Percentiles rank a stretch among this genome's conserved stretches.
Evolutionary conservation across 2,329 filamentous ascomycete species (phyloP).

Genomic region (Curvularia verruculosa): DNA sequence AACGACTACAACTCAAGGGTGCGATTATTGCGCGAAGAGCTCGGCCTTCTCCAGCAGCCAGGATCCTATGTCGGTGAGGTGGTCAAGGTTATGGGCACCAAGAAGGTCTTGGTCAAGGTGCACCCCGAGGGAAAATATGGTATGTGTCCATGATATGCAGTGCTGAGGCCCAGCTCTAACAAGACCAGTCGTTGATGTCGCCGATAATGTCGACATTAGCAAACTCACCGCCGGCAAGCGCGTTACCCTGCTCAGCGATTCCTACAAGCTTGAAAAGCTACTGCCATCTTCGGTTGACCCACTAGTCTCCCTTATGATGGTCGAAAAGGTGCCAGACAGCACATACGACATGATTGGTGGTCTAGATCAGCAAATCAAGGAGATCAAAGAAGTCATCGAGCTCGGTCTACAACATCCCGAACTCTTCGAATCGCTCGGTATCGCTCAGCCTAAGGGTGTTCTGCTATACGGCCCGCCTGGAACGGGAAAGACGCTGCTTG

Average conservation of each 20-base stretch:
- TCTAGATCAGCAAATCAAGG: constrained; percentile 98
- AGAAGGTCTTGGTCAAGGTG: constrained; percentile 98
- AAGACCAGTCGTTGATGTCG: constrained; percentile 83
- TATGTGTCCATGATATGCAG: constrained; percentile 55
- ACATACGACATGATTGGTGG: constrained; percentile 99
- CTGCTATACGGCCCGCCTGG: constrained; percentile 95
- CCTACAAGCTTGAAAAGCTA: constrained; percentile 98
- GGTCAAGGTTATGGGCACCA: constrained; percentile 99
- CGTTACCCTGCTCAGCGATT: constrained; percentile 93
- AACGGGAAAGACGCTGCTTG: constrained; percentile 94
- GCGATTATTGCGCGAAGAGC: constrained; percentile 89
- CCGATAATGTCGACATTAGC: constrained; percentile 89
- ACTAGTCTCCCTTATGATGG: constrained; percentile 99
- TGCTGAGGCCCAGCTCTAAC: constrained; percentile 6
- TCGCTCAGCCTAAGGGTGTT: constrained; percentile 97
- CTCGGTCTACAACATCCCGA: constrained; percentile 97
- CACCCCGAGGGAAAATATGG: constrained; percentile 99
- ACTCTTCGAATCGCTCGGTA: constrained; percentile 97
- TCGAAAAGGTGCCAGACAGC: constrained; percentile 98
- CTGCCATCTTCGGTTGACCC: constrained; percentile 97
- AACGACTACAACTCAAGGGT: constrained; percentile 99
- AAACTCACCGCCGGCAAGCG: constrained; percentile 98
- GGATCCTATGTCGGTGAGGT: constrained; percentile 98
- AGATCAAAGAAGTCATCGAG: constrained; percentile 99
- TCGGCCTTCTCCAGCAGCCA: constrained; percentile 93